Base-by-base conservation (phyloP, 768 basidiomycete genomes). In the Suillus ampliporus region DNA sequence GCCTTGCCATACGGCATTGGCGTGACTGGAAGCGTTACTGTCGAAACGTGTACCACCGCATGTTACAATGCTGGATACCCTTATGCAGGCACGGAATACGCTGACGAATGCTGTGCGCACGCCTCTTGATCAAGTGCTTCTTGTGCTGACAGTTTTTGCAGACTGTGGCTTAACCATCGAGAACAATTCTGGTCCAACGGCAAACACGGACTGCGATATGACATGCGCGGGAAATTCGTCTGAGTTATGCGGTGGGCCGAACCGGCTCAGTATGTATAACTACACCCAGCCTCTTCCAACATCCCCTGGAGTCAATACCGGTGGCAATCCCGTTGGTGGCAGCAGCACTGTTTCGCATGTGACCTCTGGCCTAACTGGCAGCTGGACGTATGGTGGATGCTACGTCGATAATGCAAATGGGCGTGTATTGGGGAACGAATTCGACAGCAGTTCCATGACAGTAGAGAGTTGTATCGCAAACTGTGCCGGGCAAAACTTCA, bases 171-270 rank as follows among this genome's bases (percentile, higher is more conserved):
- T 62, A 13, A 60, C 61, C 9, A 59, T 75, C 4, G 5, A 41
- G 11, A 41, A 46, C n/a, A 72, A 72, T 8, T 70, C 72, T n/a
- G 66, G 38, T 41, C 78, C 82, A 0, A 78, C 80, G 1, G 65
- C 82, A 0, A 74, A 79, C n/a, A 71, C 80, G 2, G 85, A 84
- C 53, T 94, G 92, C 69, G 81, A 79, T 67, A 91, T 90, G 89
- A 65, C 79, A 31, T 92, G 90, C 69, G 74, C 73, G 3, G 90
- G 89, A 14, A 87, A 89, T 62, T 75, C 73, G 44, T 78, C 85
- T 0, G 86, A 91, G 68, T 86, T 86, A 63, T 93, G 91, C 65
- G 91, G 91, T 23, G 91, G 91, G 38, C 88, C 90, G 0, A 81
- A 88, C 68, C 77, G 84, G 48, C 77, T 92, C 23, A 89, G 84